Base-by-base conservation (phyloP, 345 rosid species). In the Punica granatum region DNA sequence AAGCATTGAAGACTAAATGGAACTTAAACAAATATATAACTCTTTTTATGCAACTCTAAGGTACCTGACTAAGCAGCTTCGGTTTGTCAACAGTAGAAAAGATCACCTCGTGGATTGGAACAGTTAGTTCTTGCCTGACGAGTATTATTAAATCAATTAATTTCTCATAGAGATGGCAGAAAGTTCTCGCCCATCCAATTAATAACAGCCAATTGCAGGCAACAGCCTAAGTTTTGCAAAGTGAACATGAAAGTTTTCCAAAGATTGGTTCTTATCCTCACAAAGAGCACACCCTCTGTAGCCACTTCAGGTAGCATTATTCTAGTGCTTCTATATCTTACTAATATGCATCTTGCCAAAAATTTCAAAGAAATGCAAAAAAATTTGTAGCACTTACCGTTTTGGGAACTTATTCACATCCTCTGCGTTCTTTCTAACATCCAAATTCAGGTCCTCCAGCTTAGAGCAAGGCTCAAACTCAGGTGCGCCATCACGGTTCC, bases 1-100 rank as follows among this genome's bases (percentile, higher is more conserved):
- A 43, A 60, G 42, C 16, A 36, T 8, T 37, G 7, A 63, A 68
- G 25, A 60, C 21, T 35, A 31, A n/a, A 19, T 48, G 28, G 39
- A 64, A 54, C 36, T 35, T 35, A 42, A 18, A 62, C 49, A 65
- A 51, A 26, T 39, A 31, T 62, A 68, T 64, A 42, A 25, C 26
- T 59, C 19, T 23, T 14, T n/a, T 9, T n/a, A 37, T 11, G 13
- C 25, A 41, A 65, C 51, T 62, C 42, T 73, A 51, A 53, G 43
- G 58, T 76, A 86, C 96, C 90, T 86, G 86, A 77, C 92, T 85
- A 71, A 86, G 90, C 78, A 86, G 82, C 82, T 89, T 89, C 41
- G 90, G 92, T 72, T 80, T 86, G 79, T 89, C 92, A 63, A 78
- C 66, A 2, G 90, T 80, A 66, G 88, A 89, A 82, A 89, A 86